These are phyloP conservation scores for Lichtheimia ramosa DNA, from an alignment of 371 early-diverging fungal species.

Conservation along the genomic window DNA sequence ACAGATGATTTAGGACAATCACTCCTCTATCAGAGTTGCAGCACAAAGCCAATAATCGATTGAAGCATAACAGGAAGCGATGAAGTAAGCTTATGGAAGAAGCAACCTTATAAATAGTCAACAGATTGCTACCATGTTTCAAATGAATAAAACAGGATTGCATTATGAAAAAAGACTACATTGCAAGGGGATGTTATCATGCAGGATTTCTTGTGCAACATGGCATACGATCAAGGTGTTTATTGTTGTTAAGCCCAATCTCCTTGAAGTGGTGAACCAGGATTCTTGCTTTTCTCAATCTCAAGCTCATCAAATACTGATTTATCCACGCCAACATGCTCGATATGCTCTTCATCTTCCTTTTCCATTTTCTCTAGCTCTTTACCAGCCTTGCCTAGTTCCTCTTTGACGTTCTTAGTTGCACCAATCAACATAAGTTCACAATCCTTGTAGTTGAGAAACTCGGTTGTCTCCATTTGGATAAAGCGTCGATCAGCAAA, in stretches of 20 bases:
- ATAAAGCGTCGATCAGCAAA: slow-evolving; percentile 37
- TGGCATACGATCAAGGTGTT: too few species aligned
- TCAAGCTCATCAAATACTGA: slow-evolving; percentile 28
- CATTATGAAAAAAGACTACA: too few species aligned
- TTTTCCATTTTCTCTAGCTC: slow-evolving; percentile 25
- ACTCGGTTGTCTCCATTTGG: slow-evolving; percentile 28
- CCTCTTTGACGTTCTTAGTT: slow-evolving; percentile 25
- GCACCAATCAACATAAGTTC: slow-evolving; percentile 45
- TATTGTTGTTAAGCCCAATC: slow-evolving; percentile 26
- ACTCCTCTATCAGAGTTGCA: too few species aligned
- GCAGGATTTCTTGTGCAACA: too few species aligned
- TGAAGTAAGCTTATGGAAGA: too few species aligned
- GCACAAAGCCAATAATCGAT: too few species aligned
- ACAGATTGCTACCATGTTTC: too few species aligned
- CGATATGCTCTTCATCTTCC: slow-evolving; percentile 23
- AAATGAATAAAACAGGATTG: too few species aligned
- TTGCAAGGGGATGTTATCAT: too few species aligned
- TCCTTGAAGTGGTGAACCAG: slow-evolving; percentile 29
- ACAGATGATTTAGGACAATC: too few species aligned
- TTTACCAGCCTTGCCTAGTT: slow-evolving; percentile 36
- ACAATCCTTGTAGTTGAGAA: slow-evolving; percentile 31
- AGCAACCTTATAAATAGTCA: too few species aligned
- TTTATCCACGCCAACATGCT: slow-evolving; percentile 20
- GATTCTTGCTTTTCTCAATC: slow-evolving; percentile 18
- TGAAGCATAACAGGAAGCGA: too few species aligned